phyloP scores from a whole-genome alignment of 2,329 filamentous ascomycete genomes.

The Fusarium sp. region DNA sequence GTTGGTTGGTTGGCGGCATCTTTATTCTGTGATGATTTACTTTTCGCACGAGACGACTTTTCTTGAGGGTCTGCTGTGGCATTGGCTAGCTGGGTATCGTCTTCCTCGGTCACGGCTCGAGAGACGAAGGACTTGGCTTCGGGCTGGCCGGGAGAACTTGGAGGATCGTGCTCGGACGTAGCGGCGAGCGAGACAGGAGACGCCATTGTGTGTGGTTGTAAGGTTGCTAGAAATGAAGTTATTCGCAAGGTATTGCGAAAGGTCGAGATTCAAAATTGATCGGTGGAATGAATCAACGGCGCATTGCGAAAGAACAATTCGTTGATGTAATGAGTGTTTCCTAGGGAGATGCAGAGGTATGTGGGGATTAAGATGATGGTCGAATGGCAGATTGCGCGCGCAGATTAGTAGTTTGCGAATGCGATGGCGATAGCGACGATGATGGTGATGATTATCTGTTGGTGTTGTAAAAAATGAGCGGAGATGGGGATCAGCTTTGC shows the following conservation, averaged over 20 bases:
- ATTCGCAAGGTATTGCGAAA: conserved; percentile 7
- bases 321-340: conserved; percentile 22
- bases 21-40: conserved; percentile 52
- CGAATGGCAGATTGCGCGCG: conserved; percentile 26
- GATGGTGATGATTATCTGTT: conserved; percentile 12
- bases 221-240: conserved; percentile 20
- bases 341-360: conserved; percentile 29
- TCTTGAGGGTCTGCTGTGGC: conserved; percentile 59
- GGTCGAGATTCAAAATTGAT: conserved; percentile 12
- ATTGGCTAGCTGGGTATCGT: conserved; percentile 59
- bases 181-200: conserved; percentile 57
- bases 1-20: conserved; percentile 54
- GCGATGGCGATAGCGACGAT: not conserved
- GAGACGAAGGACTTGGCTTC: conserved; percentile 63
- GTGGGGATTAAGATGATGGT: conserved; percentile 26
- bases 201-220: conserved; percentile 50
- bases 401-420: conserved; percentile 29
- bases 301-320: conserved; percentile 37
- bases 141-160: conserved; percentile 59
- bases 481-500: conserved; percentile 15
- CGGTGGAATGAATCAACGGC: conserved; percentile 34
- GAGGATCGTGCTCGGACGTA: conserved; percentile 61
- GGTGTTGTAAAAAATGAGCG: conserved; percentile 1
- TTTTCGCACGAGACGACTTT: conserved; percentile 55
- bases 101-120: conserved; percentile 61